Percentiles rank a stretch among this genome's conserved stretches.
These are phyloP conservation scores for Dothidotthia symphoricarpi DNA, from an alignment of 2,329 filamentous ascomycete genomes.

Conservation along the genomic window DNA sequence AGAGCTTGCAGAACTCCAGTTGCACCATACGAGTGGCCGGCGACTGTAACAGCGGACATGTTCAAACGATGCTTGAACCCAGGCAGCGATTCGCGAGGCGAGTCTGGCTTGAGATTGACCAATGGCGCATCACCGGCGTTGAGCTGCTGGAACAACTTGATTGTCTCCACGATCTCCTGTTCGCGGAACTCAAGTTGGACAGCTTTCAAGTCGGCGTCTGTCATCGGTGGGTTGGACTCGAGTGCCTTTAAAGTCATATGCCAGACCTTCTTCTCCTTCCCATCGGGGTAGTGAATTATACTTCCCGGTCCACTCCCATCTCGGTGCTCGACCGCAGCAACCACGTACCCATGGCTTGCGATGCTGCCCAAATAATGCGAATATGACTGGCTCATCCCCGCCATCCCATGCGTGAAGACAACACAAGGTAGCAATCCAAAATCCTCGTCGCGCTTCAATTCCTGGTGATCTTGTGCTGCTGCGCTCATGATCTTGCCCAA, in stretches of 20 bases:
- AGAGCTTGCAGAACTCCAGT: slow-evolving; percentile 62
- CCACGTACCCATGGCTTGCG: slow-evolving; percentile 47
- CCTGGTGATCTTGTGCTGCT: slow-evolving; percentile 20
- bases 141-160: slow-evolving; percentile 43
- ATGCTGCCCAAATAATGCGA: slow-evolving; percentile 49
- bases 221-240: slow-evolving; percentile 33
- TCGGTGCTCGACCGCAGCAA: slow-evolving; percentile 49
- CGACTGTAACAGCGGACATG: slow-evolving; percentile 55
- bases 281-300: slow-evolving; percentile 40
- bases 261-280: slow-evolving; percentile 37
- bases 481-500: slow-evolving; percentile 17
- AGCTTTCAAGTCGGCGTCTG: slow-evolving; percentile 40
- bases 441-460: slow-evolving; percentile 26
- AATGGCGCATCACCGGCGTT: slow-evolving; percentile 41
- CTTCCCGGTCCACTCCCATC: slow-evolving; percentile 49
- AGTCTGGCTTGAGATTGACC: slow-evolving; percentile 47
- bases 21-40: slow-evolving; percentile 65
- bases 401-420: slow-evolving; percentile 51
- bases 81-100: slow-evolving; percentile 46
- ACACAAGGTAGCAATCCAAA: slow-evolving; percentile 43
- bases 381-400: slow-evolving; percentile 47
- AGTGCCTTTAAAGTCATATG: slow-evolving; percentile 41
- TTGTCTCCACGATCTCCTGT: slow-evolving; percentile 48
- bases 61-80: slow-evolving; percentile 57
- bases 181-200: slow-evolving; percentile 47